Base-by-base conservation (phyloP, 495 filamentous ascomycete species). In the Trichoderma parareesei region DNA sequence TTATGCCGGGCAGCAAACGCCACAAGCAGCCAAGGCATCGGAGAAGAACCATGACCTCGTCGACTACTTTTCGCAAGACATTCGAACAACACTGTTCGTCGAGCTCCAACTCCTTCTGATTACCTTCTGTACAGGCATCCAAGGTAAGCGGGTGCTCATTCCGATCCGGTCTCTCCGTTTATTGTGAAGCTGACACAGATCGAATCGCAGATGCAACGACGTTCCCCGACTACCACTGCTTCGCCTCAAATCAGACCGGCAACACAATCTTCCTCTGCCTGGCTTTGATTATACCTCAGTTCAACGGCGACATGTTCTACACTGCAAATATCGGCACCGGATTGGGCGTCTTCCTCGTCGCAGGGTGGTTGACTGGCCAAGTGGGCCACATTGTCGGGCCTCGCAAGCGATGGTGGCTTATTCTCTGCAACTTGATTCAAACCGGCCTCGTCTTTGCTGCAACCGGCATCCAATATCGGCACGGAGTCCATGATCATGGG, bases 211-310 rank as follows among this genome's bases (percentile, higher is more conserved):
- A 87, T 71, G 84, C 84, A 55, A 77, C 82, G 62, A 78, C 83
- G 64, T 88, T 82, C 69, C 83, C 83, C 35, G 84, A 85, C 71
- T 87, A 81, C 71, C 79, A 79, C 75, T 86, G 84, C 67, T 87
- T 88, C 69, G 82, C 85, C 41, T 87, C 83, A 41, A 87, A 87
- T 72, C 84, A 88, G 68, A 87, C 85, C 1, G 85, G 85, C 67
- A 88, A 87, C 74, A 84, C 84, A 14, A 79, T 88, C 55, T 80
- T 81, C 67, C 73, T 81, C 13, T 71, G 87, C 53, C 76, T 87
- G 20, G 84, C 83, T 41, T 73, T 84, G 57, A 77, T 77, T 46
- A 67, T 82, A 38, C 81, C 83, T 14, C 72, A 79, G 27, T 70
- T 82, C 20, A 77, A 78, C 62, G 76, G 76, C 53, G 72, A 78